phyloP scores from a whole-genome alignment of 306 rosid genomes.

The Prunus mongolica region DNA sequence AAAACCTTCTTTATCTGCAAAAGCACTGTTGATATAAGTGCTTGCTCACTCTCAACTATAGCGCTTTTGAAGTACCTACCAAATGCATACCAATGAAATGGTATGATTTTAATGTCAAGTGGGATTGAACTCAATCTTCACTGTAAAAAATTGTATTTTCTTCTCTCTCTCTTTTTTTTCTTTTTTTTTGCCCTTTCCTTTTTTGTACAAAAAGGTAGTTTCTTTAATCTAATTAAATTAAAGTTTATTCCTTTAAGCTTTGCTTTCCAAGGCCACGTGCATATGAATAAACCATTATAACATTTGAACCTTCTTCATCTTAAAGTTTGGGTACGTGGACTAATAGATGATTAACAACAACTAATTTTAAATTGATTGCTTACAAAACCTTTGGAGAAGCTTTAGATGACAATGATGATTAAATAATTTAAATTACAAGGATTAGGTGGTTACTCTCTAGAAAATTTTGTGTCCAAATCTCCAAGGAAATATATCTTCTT shows the following conservation, averaged over 20 bases:
- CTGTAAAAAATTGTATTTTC: no score
- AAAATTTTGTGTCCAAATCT: neutral
- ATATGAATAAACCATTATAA: neutral
- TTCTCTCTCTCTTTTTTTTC: no score
- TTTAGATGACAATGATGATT: neutral
- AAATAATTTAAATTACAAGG: neutral
- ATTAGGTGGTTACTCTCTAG: conserved; percentile 9
- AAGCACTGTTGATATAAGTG: neutral
- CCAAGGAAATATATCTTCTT: neutral
- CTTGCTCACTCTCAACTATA: no score
- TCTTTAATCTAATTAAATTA: neutral
- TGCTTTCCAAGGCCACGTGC: neutral
- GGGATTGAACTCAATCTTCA: no score
- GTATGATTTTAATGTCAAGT: no score
- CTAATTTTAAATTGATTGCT: neutral
- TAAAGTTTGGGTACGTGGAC: neutral
- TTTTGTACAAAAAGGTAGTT: neutral
- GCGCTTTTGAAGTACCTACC: no score
- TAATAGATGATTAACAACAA: neutral
- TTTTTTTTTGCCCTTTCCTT: no score
- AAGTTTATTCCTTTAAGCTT: neutral
- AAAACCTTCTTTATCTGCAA: neutral
- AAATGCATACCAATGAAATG: no score
- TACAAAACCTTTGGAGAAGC: neutral
- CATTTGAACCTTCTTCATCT: neutral